Conservation (phyloP, 2,329 filamentous ascomycete species). For the Sporothrix globosa region DNA sequence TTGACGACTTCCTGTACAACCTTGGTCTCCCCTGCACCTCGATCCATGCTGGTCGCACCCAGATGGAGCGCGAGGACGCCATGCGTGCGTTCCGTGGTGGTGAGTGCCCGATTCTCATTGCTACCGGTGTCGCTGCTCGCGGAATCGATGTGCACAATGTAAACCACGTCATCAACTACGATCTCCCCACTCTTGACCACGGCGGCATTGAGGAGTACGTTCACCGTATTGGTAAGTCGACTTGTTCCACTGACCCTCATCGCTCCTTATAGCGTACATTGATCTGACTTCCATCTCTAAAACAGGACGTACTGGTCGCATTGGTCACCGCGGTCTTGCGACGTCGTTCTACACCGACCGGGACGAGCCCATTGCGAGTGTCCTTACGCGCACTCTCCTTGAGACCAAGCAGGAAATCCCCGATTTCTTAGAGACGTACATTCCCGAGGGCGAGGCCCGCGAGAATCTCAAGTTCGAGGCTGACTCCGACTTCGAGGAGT, state of each 20-base stretch:
- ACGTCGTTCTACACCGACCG: constrained; percentile 85
- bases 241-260: background rate
- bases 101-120: constrained; percentile 75
- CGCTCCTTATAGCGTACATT: background rate
- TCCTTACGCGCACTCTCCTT: constrained; percentile 77
- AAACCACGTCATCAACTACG: constrained; percentile 91
- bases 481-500: constrained; percentile 56
- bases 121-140: constrained; percentile 84
- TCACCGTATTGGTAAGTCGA: constrained; percentile 80
- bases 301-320: constrained; percentile 85
- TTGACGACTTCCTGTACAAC: constrained; percentile 89
- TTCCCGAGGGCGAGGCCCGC: constrained; percentile 58
- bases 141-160: constrained; percentile 88
- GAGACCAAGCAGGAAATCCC: constrained; percentile 80
- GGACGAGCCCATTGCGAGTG: constrained; percentile 71
- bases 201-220: constrained; percentile 94
- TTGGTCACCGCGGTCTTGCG: constrained; percentile 82
- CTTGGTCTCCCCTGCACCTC: constrained; percentile 78
- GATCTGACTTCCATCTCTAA: constrained; percentile 33
- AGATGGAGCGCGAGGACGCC: constrained; percentile 88
- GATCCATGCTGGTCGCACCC: constrained; percentile 84
- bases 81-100: constrained; percentile 82
- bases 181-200: constrained; percentile 72
- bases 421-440: constrained; percentile 72
- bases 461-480: constrained; percentile 59